A percentile compares a stretch with the other conserved stretches of the same genome.
These are phyloP conservation scores for Venturia pyrina DNA, from an alignment of 2,329 filamentous ascomycete genomes.

Conservation along the genomic window DNA sequence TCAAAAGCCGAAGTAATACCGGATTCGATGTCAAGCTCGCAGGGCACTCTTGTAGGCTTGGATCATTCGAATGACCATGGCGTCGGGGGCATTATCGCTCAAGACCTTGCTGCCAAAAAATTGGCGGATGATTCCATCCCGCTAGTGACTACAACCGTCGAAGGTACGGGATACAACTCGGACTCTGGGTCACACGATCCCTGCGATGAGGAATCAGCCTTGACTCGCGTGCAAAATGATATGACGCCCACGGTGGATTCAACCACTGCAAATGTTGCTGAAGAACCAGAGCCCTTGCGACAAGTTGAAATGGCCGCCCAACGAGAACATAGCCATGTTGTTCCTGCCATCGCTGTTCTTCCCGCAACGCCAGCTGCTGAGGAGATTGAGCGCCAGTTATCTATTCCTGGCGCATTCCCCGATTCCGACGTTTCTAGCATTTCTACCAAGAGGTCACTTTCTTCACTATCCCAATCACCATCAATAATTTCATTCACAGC, in stretches of 20 bases:
- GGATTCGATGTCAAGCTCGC: slow-evolving; percentile 22
- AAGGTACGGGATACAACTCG: slow-evolving; percentile 54
- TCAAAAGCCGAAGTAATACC: slow-evolving; percentile 37
- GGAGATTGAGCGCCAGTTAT: slow-evolving; percentile 18
- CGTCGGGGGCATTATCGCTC: slow-evolving; percentile 45
- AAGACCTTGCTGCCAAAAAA: slow-evolving; percentile 45
- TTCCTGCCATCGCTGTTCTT: slow-evolving; percentile 11
- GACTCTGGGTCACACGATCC: slow-evolving; percentile 30
- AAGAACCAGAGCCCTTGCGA: slow-evolving; percentile 19
- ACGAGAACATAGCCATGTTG: neutral
- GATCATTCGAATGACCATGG: slow-evolving; percentile 51
- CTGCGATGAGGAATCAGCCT: slow-evolving; percentile 13
- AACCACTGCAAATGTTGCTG: slow-evolving; percentile 20
- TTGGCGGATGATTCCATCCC: slow-evolving; percentile 51
- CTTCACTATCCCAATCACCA: neutral
- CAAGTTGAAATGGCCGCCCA: neutral
- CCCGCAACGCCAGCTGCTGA: slow-evolving; percentile 22
- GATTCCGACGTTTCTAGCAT: neutral
- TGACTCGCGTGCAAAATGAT: slow-evolving; percentile 19
- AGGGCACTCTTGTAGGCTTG: slow-evolving; percentile 16
- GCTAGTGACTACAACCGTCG: slow-evolving; percentile 59
- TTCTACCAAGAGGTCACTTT: neutral
- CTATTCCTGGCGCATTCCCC: slow-evolving; percentile 51
- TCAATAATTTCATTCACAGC: neutral
- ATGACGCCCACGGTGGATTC: slow-evolving; percentile 21